These are phyloP conservation scores for Penicillium concentricum DNA, from an alignment of 2,329 filamentous ascomycete species.

Conservation along the genomic window DNA sequence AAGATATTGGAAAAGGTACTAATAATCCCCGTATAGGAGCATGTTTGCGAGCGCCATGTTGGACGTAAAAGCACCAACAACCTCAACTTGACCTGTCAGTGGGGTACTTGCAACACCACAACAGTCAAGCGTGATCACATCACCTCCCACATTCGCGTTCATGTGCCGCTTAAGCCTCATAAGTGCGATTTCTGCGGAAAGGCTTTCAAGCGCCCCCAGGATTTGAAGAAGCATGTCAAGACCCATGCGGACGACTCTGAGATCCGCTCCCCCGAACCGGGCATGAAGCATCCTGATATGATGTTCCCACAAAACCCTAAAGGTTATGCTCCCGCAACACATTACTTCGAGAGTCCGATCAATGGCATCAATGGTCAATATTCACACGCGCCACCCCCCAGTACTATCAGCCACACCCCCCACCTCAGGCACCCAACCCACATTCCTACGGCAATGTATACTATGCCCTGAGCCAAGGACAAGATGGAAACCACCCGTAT, in stretches of 20 bases:
- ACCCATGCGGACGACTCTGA: slow-evolving; percentile 96
- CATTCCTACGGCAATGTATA: slow-evolving; percentile 70
- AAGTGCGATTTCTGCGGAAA: slow-evolving; percentile 99
- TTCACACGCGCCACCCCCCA: slow-evolving; percentile 46
- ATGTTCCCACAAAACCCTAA: slow-evolving; percentile 42
- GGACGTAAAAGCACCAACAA: slow-evolving; percentile 99
- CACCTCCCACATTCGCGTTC: slow-evolving; percentile 96
- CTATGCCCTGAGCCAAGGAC: slow-evolving; percentile 68
- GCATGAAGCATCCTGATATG: slow-evolving; percentile 45
- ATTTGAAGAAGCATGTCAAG: slow-evolving; percentile 99
- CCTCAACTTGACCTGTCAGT: slow-evolving; percentile 93
- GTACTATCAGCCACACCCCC: slow-evolving; percentile 57
- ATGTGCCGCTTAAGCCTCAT: slow-evolving; percentile 98
- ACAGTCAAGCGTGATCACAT: slow-evolving; percentile 99
- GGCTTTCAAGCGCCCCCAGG: slow-evolving; percentile 97
- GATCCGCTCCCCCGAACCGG: slow-evolving; percentile 62
- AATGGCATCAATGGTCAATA: slow-evolving; percentile 48
- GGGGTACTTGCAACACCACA: slow-evolving; percentile 92
- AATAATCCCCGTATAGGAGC: slow-evolving; percentile 62
- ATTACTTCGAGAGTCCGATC: slow-evolving; percentile 58
- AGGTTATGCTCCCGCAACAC: slow-evolving; percentile 43
- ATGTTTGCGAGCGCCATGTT: slow-evolving; percentile 97
- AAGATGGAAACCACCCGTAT: slow-evolving; percentile 61
- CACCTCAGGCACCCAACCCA: slow-evolving; percentile 52
- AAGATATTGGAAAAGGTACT: neutral